Conservation (phyloP, 129 eudicot species). For the Lactuca sativa region DNA sequence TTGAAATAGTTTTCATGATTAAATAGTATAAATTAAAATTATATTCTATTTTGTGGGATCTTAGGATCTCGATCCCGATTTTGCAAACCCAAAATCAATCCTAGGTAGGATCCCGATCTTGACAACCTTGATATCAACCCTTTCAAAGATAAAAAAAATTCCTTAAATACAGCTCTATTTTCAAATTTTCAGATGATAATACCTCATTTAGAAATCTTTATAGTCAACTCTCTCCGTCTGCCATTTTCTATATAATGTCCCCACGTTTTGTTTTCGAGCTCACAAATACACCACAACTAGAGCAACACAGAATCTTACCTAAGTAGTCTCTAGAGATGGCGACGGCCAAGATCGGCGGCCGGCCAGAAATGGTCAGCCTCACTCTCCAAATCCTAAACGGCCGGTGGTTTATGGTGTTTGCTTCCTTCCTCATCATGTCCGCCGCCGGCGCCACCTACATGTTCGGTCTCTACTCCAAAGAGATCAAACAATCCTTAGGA, state of each 20-base stretch:
- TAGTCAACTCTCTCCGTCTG: conserved; percentile 18
- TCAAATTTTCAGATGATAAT: background rate
- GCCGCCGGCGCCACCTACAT: conserved; percentile 89
- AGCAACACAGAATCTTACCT: background rate
- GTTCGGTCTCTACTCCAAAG: conserved; percentile 70
- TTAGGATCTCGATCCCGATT: too few species aligned
- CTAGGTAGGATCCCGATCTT: too few species aligned
- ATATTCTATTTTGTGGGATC: too few species aligned
- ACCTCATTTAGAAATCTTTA: background rate
- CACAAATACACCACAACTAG: conserved; percentile 1
- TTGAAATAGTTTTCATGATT: too few species aligned
- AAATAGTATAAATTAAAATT: too few species aligned
- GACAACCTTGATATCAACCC: too few species aligned
- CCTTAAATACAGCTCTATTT: background rate
- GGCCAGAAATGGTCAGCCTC: conserved; percentile 28
- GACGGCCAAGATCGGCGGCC: conserved; percentile 28
- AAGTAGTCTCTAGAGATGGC: conserved; percentile 16
- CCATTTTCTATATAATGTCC: conserved; percentile 30
- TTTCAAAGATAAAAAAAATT: too few species aligned
- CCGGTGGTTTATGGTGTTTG: conserved; percentile 90
- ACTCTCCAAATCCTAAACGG: conserved; percentile 57
- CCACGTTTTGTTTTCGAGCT: conserved; percentile 14
- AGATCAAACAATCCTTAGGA: conserved; percentile 55
- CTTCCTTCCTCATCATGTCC: conserved; percentile 75
- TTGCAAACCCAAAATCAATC: too few species aligned